Base-by-base conservation (phyloP, 805 yeast species). In the Kockiozyma suomiensis region DNA sequence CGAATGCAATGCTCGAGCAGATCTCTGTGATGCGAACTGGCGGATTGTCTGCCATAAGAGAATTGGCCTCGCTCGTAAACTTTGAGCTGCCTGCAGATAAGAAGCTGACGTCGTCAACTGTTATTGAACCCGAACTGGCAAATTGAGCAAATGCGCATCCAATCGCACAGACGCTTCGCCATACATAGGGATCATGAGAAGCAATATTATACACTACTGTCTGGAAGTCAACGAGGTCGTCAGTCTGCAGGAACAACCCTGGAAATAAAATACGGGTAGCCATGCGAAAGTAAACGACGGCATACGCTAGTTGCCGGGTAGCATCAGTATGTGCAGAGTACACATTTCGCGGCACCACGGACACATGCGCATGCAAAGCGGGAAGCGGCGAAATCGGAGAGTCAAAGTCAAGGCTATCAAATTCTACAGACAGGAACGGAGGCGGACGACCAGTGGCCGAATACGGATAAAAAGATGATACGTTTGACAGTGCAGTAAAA, bases 191-290 rank as follows among this genome's bases (percentile, higher is more conserved):
- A 28, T 58, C 58, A 4, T 26, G 30, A 3, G 50, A 19, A 4
- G 51, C 45, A n/a, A 40, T 19, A 15, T 32, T 17, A 32, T 54
- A 58, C 21, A 50, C 50, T 21, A 42, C 32, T 2, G 47, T 19
- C 21, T 32, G 52, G 23, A 49, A 48, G 37, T 49, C 58, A 12
- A n/a, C 21, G 26, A 21, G 25, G 43, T 40, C 52, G 21, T 54
- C 58, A 1, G 54, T 35, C 12, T 49, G 51, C 30, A 58, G 43
- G 28, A 23, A 54, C 12, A 58, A 30, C 17, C 48, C 55, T 6
- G 62, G 62, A 35, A 48, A 50, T 19, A 58, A 48, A 33, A 58
- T 17, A 21, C 56, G 48, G 4, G 45, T 33, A 7, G 58, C 58
- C 48, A 47, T 42, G 12, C 58, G 55, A 26, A 58, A 54, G 28